A percentile compares a stretch with the other conserved stretches of the same genome.
Conservation (phyloP, 176 grass and related monocot genomes). For the Eragrostis nindensis region DNA sequence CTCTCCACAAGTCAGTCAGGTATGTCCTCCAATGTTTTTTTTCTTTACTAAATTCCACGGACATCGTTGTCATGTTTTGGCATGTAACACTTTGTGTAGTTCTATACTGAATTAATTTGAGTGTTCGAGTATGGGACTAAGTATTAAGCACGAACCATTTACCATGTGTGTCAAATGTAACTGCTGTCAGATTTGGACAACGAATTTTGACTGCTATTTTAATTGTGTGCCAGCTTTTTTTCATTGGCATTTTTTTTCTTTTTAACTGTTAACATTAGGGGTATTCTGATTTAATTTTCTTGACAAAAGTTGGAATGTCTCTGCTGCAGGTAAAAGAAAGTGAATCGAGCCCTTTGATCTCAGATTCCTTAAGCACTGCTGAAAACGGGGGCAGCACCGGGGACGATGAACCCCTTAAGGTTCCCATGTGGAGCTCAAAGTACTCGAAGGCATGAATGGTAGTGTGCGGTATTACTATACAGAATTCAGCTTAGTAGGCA, state of each 20-base stretch:
- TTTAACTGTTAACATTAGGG: neutral
- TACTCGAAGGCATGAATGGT: constrained; percentile 58
- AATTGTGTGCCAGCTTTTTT: neutral
- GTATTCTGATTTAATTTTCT: neutral
- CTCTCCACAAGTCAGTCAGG: constrained; percentile 75
- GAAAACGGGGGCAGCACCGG: constrained; percentile 59
- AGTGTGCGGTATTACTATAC: constrained; percentile 38
- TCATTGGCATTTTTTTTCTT: neutral
- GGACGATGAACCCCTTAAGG: constrained; percentile 67
- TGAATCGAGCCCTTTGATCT: constrained; percentile 78
- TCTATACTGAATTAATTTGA: neutral
- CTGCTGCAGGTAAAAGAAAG: constrained; percentile 61
- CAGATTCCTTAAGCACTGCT: constrained; percentile 56
- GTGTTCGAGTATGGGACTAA: neutral
- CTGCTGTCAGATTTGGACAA: neutral
- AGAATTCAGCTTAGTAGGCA: constrained; percentile 50
- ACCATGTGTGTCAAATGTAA: neutral
- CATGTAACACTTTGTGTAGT: neutral
- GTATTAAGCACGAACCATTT: neutral
- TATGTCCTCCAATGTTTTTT: constrained; percentile 37
- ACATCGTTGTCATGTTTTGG: constrained; percentile 11
- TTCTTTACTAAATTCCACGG: constrained; percentile 6
- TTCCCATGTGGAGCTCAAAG: constrained; percentile 76
- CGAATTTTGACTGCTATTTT: neutral
- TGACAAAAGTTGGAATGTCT: neutral